Evolutionary conservation across 768 basidiomycete genomes (phyloP), one percentile per base, ranked within the genome.

Genomic region (Hygrocybe coccinea): DNA sequence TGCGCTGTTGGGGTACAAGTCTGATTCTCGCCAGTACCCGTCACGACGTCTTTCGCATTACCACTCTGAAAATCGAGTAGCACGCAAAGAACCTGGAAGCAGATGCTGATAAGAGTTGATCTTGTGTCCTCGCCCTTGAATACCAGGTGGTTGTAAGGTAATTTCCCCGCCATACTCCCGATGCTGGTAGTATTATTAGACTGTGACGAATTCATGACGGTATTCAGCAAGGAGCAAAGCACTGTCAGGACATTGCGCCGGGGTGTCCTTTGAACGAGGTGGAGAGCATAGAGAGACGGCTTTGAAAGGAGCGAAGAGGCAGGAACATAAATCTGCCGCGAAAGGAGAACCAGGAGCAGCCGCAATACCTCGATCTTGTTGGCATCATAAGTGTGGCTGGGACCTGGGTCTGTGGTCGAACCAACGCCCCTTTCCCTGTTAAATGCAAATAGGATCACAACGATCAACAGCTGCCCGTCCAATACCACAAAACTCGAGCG

Each of bases 361-460:
- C 92, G 89, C 0, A 98, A 77, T 36, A 97, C 87, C 73, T 97
- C 94, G 2, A 83, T 84, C 66, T 89, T 93, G 74, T 94, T 91
- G 50, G 72, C 75, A 65, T 97, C 92, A 52, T 84, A 80, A 22
- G 76, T 75, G 60, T 79, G 79, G 61, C 72, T 79, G 7, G 83
- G 75, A 0, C 85, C 86, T 7, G 83, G 79, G 65, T 90, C 86
- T 36, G 80, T 75, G 2, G 92, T 91, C 2, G 92, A 92, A 11
- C 97, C 95, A 21, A 99, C 82, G 11, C 95, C 95, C 64, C 88
- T 92, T 76, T 97, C 93, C 95, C 95, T 94, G 55, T 17, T n/a
- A 8, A 29, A 25, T 29, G 61, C 24, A 61, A 24, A 43, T 6
- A 24, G 43, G 17, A 19, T 9, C 33, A 29, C 12, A 59, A 21